phyloP scores from a whole-genome alignment of 148 eudicot species.

The Oxyria digyna region DNA sequence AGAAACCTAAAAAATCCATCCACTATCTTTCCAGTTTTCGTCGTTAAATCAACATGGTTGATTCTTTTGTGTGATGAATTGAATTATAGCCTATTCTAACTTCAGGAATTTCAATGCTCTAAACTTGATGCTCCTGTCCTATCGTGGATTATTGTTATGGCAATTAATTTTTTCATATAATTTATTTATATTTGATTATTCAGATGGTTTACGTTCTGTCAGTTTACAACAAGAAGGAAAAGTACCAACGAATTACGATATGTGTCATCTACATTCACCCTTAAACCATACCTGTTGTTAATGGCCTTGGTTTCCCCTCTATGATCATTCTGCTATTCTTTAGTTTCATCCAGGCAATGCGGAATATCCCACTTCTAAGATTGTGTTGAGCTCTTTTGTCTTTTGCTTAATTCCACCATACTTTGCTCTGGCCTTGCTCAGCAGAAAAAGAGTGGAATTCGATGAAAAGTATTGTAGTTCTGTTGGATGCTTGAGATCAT shows the following conservation, averaged over 20 bases:
- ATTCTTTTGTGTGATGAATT: neutral
- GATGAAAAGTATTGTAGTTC: neutral
- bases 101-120: too few relatives aligned
- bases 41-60: neutral
- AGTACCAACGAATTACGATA: constrained; percentile 86
- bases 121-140: neutral
- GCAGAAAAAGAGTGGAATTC: neutral
- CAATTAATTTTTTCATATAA: neutral
- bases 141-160: neutral
- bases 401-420: neutral
- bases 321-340: neutral
- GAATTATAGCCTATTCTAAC: neutral
- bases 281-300: neutral
- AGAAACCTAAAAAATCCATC: neutral
- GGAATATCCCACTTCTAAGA: neutral
- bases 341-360: neutral
- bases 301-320: neutral
- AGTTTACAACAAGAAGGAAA: constrained; percentile 93
- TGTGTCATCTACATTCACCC: constrained; percentile 6
- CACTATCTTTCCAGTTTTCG: too few relatives aligned
- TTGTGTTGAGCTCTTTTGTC: neutral
- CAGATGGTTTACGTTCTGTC: constrained; percentile 99
- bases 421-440: neutral
- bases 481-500: neutral
- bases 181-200: constrained; percentile 12